These are phyloP conservation scores for Mucor indicus DNA, from an alignment of 371 early-diverging fungal species.

Conservation along the genomic window DNA sequence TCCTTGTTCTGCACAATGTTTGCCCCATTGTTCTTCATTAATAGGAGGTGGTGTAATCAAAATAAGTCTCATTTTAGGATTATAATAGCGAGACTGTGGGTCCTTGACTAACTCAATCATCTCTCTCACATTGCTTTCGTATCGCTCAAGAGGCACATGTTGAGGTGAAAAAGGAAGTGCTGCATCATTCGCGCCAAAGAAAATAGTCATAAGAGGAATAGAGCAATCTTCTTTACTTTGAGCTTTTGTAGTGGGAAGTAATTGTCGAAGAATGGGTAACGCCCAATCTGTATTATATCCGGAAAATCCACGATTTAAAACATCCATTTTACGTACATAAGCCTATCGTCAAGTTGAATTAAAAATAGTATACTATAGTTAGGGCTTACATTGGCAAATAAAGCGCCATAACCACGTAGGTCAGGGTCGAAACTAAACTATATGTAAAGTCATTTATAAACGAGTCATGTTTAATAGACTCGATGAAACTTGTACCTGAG, in stretches of 20 bases:
- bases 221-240: conserved; percentile 29
- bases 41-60: conserved; percentile 79
- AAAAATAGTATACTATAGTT: background rate
- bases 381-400: conserved; percentile 50
- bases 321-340: conserved; percentile 73
- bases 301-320: conserved; percentile 78
- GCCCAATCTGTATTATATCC: conserved; percentile 79
- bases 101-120: conserved; percentile 54
- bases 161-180: conserved; percentile 49
- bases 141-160: conserved; percentile 67
- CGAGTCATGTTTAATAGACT: background rate
- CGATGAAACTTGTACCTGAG: conserved; percentile 8
- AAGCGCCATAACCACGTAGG: conserved; percentile 67
- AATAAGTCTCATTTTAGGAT: conserved; percentile 58
- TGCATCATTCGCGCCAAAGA: conserved; percentile 88
- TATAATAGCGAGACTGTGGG: conserved; percentile 50
- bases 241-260: conserved; percentile 44
- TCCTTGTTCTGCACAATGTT: conserved; percentile 34
- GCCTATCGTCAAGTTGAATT: conserved; percentile 19
- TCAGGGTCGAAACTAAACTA: conserved; percentile 64
- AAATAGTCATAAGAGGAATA: conserved; percentile 65
- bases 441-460: conserved; percentile 1
- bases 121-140: conserved; percentile 49
- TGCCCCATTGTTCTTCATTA: conserved; percentile 56
- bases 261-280: conserved; percentile 52